A percentile compares a stretch with the other conserved stretches of the same genome.
Conservation (phyloP, 805 yeast species). For the Saccharomycopsis sp. region DNA sequence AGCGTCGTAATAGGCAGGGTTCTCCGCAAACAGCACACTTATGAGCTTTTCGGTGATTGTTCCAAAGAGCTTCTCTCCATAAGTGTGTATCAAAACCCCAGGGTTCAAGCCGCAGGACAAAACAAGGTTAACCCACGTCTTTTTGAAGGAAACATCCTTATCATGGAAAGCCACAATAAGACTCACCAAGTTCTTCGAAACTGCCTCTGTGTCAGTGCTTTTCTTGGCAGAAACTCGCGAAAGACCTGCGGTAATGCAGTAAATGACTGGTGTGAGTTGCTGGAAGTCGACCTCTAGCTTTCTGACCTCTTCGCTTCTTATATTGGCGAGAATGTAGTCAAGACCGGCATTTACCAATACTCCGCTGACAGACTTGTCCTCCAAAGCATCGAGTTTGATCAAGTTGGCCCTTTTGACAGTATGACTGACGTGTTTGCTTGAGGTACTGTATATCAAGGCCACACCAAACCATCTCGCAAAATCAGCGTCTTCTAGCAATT, state of each 20-base stretch:
- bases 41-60: constrained; percentile 21
- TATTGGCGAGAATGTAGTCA: not conserved
- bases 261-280: constrained; percentile 32
- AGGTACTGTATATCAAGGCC: not conserved
- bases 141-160: constrained; percentile 29
- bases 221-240: not conserved
- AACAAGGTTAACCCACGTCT: constrained; percentile 76
- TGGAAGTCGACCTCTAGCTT: constrained; percentile 26
- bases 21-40: constrained; percentile 17
- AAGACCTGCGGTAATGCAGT: constrained; percentile 30
- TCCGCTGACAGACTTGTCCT: not conserved
- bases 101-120: constrained; percentile 60
- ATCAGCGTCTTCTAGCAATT: not conserved
- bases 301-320: constrained; percentile 18
- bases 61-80: constrained; percentile 22
- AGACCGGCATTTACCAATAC: not conserved
- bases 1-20: constrained; percentile 45
- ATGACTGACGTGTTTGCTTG: not conserved
- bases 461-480: not conserved
- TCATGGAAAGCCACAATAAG: constrained; percentile 42
- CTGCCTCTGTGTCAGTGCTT: constrained; percentile 11
- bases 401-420: constrained; percentile 13
- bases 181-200: constrained; percentile 31
- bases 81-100: constrained; percentile 40
- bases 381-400: constrained; percentile 16